Evolutionary conservation across 2,329 filamentous ascomycete species (phyloP).

Genomic region (Aureobasidium sp.): DNA sequence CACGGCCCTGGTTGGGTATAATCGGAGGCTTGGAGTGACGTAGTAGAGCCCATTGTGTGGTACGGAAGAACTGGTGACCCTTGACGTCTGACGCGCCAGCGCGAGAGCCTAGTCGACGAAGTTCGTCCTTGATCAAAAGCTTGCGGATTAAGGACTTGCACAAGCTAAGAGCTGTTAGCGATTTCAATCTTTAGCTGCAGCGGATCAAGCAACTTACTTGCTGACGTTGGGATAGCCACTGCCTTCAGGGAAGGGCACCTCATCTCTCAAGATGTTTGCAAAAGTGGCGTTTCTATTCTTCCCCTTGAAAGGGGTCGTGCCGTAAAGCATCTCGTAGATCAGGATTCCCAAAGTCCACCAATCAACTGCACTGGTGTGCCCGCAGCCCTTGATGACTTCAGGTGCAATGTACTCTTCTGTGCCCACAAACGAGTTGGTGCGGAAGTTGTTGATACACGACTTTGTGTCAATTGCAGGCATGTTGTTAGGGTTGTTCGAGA

Average conservation of each 20-base stretch:
- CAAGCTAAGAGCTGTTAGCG: slow-evolving; percentile 48
- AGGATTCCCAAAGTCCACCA: slow-evolving; percentile 99
- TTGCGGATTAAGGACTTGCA: slow-evolving; percentile 97
- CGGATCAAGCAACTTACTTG: slow-evolving; percentile 57
- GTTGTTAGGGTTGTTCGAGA: slow-evolving; percentile 58
- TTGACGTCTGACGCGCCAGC: slow-evolving; percentile 97
- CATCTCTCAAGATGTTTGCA: slow-evolving; percentile 91
- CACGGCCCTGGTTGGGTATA: slow-evolving; percentile 82
- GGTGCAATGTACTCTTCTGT: slow-evolving; percentile 99
- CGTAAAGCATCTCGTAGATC: slow-evolving; percentile 98
- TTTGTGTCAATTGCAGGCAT: slow-evolving; percentile 97
- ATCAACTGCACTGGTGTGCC: slow-evolving; percentile 95
- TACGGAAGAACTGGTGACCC: slow-evolving; percentile 88
- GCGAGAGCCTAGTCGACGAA: slow-evolving; percentile 82
- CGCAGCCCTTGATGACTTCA: slow-evolving; percentile 97
- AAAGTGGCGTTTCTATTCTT: slow-evolving; percentile 98
- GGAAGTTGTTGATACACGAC: slow-evolving; percentile 95
- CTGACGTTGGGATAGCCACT: slow-evolving; percentile 77
- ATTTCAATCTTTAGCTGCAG: background rate
- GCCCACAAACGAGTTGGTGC: slow-evolving; percentile 96
- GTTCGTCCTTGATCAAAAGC: slow-evolving; percentile 95
- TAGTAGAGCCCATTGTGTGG: slow-evolving; percentile 92
- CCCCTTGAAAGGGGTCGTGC: slow-evolving; percentile 97
- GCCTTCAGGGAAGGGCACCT: slow-evolving; percentile 92
- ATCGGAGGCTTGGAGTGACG: slow-evolving; percentile 98